Evolutionary conservation across 2,329 filamentous ascomycete species (phyloP).

Genomic region (Fusarium setosum): DNA sequence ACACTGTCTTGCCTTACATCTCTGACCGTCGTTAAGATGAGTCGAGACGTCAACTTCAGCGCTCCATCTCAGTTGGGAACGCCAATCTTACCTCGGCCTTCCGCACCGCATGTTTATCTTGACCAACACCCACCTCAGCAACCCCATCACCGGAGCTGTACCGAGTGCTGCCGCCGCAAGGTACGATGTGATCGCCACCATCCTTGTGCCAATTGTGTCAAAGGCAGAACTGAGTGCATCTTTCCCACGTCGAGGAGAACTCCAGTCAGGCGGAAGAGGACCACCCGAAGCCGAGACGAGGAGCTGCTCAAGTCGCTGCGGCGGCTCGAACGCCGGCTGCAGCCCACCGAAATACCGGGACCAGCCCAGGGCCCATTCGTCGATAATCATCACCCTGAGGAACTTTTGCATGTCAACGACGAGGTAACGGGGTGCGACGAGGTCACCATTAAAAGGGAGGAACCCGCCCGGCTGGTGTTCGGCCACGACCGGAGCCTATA

Average conservation of each 20-base stretch:
- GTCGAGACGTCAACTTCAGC: neutral
- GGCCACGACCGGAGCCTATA: neutral
- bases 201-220: conserved; percentile 1
- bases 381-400: neutral
- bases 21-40: neutral
- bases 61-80: neutral
- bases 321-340: neutral
- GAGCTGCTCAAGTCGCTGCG: neutral
- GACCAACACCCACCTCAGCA: neutral
- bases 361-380: neutral
- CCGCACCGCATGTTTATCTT: neutral
- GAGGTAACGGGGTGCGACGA: neutral
- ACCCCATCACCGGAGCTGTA: neutral
- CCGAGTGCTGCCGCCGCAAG: conserved; percentile 1
- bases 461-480: neutral
- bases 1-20: no score
- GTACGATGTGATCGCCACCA: neutral
- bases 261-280: neutral
- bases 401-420: neutral
- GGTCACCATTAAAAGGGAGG: neutral
- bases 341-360: neutral
- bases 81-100: neutral
- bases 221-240: neutral
- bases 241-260: neutral
- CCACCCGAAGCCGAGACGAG: neutral